Evolutionary conservation across 805 yeast species (phyloP).

Genomic region (Candida rishiriensis): DNA sequence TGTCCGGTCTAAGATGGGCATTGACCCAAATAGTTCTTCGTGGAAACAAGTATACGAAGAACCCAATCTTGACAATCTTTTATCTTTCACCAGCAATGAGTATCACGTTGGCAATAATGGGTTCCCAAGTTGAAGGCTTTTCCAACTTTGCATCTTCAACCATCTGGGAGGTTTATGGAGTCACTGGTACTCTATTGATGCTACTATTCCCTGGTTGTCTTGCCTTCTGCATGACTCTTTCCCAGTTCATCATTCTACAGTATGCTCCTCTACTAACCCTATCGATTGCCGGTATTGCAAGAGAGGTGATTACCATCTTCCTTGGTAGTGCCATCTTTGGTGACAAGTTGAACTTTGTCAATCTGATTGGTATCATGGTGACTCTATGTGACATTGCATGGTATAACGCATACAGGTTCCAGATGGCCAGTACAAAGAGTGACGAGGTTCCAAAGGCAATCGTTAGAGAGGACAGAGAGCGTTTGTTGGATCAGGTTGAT

Average conservation of each 20-base stretch:
- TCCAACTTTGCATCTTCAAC: constrained; percentile 41
- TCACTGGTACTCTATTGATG: constrained; percentile 46
- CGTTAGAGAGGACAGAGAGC: constrained; percentile 15
- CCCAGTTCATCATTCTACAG: constrained; percentile 75
- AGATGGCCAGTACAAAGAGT: constrained; percentile 9
- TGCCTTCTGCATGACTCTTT: constrained; percentile 81
- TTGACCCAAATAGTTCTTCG: constrained; percentile 75
- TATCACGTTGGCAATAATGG: constrained; percentile 50
- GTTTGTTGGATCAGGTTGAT: constrained; percentile 9
- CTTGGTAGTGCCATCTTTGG: constrained; percentile 64
- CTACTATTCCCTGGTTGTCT: constrained; percentile 72
- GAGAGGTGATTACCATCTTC: constrained; percentile 76
- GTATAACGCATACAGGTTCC: constrained; percentile 64
- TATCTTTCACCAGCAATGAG: constrained; percentile 81
- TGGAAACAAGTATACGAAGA: constrained; percentile 49
- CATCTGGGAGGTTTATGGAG: constrained; percentile 58
- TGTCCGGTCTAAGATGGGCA: constrained; percentile 90
- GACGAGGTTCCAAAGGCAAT: constrained; percentile 3
- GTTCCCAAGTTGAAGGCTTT: constrained; percentile 70
- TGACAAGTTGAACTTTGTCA: constrained; percentile 61
- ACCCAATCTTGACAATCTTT: constrained; percentile 77
- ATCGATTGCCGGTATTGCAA: constrained; percentile 86
- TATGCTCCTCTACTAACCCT: constrained; percentile 78
- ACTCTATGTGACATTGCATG: constrained; percentile 72
- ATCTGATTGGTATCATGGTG: constrained; percentile 62